phyloP scores from a whole-genome alignment of 2,329 filamentous ascomycete species.

The Pseudocercospora crystallina region DNA sequence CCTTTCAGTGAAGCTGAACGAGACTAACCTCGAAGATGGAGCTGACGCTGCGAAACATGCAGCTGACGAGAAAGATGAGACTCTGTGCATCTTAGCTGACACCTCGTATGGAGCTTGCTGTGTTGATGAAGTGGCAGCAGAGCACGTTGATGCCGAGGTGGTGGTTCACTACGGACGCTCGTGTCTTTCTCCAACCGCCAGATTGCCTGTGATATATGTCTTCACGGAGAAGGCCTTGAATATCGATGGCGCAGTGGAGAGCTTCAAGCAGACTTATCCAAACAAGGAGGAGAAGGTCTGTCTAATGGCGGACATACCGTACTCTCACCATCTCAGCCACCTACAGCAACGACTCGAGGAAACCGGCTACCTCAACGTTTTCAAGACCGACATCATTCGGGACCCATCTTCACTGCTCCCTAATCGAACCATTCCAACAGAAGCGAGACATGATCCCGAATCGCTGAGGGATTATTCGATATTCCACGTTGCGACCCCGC shows the following conservation, averaged over 20 bases:
- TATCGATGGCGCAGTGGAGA: conserved; percentile 55
- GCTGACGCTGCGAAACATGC: neutral
- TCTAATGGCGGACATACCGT: conserved; percentile 87
- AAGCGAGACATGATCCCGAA: conserved; percentile 46
- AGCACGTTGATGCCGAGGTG: conserved; percentile 86
- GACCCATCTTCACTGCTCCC: conserved; percentile 79
- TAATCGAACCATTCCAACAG: conserved; percentile 69
- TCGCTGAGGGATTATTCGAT: conserved; percentile 67
- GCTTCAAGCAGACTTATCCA: conserved; percentile 69
- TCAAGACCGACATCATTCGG: conserved; percentile 70
- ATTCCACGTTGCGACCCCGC: conserved; percentile 81
- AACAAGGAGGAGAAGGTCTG: conserved; percentile 65
- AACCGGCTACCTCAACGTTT: conserved; percentile 68
- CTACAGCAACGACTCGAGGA: conserved; percentile 56
- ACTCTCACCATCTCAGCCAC: conserved; percentile 68
- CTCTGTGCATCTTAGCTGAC: conserved; percentile 84
- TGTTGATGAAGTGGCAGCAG: conserved; percentile 93
- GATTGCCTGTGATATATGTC: conserved; percentile 84
- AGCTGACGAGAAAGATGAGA: conserved; percentile 39
- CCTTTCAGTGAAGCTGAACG: conserved; percentile 12
- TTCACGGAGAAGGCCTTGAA: conserved; percentile 76
- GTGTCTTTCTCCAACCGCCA: conserved; percentile 84
- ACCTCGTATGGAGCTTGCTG: conserved; percentile 97
- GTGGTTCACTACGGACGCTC: conserved; percentile 93
- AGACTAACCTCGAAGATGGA: conserved; percentile 3